Conservation (phyloP, 768 basidiomycete genomes). For the Rhodosporidiobolus odoratus region DNA sequence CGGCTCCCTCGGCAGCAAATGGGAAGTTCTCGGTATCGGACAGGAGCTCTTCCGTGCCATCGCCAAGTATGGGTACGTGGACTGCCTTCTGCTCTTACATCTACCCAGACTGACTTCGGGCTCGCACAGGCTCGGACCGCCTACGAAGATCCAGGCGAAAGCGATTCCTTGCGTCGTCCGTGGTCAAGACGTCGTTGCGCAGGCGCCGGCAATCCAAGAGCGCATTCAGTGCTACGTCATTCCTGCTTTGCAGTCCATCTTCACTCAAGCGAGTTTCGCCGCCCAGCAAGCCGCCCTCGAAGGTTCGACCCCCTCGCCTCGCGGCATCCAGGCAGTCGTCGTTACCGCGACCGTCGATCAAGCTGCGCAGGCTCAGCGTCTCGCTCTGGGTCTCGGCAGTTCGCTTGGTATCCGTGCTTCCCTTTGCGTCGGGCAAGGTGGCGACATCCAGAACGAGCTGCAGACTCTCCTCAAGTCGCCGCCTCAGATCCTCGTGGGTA, state of each 20-base stretch:
- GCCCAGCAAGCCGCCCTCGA: slow-evolving; percentile 25
- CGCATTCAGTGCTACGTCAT: slow-evolving; percentile 96
- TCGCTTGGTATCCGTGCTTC: slow-evolving; percentile 86
- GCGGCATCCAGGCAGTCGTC: slow-evolving; percentile 84
- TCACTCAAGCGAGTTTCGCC: slow-evolving; percentile 43
- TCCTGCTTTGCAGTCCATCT: slow-evolving; percentile 75
- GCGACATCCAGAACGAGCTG: slow-evolving; percentile 52
- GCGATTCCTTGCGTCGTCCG: slow-evolving; percentile 90
- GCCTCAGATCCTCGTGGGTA: slow-evolving; percentile 93
- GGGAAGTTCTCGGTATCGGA: slow-evolving; percentile 84
- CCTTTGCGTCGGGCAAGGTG: slow-evolving; percentile 60
- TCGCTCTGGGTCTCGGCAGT: slow-evolving; percentile 89
- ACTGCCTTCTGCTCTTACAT: not conserved
- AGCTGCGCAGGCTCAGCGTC: slow-evolving; percentile 90
- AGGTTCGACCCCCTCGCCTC: slow-evolving; percentile 49
- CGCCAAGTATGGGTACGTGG: slow-evolving; percentile 65
- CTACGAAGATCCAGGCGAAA: slow-evolving; percentile 97
- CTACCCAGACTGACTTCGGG: not conserved
- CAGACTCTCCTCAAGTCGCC: slow-evolving; percentile 78
- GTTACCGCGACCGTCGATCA: slow-evolving; percentile 98
- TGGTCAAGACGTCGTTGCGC: slow-evolving; percentile 90
- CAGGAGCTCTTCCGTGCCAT: slow-evolving; percentile 83
- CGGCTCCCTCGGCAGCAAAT: slow-evolving; percentile 82
- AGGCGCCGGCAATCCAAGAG: slow-evolving; percentile 97
- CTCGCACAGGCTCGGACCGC: slow-evolving; percentile 65